Percentiles rank a stretch among this genome's conserved stretches.
These are phyloP conservation scores for Magnolia kwangsiensis DNA, from an alignment of 164 flowering plant species.

Conservation along the genomic window DNA sequence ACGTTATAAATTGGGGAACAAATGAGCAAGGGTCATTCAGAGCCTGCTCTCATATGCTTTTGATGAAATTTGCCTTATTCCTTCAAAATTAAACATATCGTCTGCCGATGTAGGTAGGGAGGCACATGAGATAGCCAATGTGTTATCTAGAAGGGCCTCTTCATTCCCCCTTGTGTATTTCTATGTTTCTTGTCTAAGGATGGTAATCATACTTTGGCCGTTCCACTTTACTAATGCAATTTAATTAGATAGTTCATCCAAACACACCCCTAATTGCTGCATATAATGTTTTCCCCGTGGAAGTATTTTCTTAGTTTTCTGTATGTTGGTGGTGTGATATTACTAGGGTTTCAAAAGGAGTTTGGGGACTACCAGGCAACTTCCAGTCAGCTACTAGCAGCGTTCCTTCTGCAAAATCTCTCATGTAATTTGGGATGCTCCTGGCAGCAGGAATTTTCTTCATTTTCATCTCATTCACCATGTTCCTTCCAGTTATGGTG, in stretches of 20 bases:
- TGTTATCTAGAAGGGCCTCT: neutral
- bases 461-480: constrained; percentile 83
- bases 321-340: constrained; percentile 12
- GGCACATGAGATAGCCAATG: neutral
- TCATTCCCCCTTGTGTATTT: neutral
- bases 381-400: constrained; percentile 79
- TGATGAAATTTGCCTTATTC: too few relatives aligned
- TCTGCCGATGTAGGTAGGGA: too few relatives aligned
- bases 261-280: neutral
- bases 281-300: neutral
- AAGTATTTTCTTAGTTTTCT: neutral
- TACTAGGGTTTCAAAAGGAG: constrained; percentile 87
- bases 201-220: neutral
- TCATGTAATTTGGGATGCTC: constrained; percentile 84
- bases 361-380: constrained; percentile 80
- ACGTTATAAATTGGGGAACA: too few relatives aligned
- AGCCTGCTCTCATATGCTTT: too few relatives aligned
- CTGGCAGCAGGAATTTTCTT: constrained; percentile 86
- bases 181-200: neutral
- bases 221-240: neutral
- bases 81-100: too few relatives aligned
- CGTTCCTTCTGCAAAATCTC: constrained; percentile 86
- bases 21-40: too few relatives aligned
- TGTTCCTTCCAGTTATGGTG: constrained; percentile 97
- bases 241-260: neutral